Evolutionary conservation across 108 stramenopile species (phyloP).

Genomic region (Discostella pseudostelligera): DNA sequence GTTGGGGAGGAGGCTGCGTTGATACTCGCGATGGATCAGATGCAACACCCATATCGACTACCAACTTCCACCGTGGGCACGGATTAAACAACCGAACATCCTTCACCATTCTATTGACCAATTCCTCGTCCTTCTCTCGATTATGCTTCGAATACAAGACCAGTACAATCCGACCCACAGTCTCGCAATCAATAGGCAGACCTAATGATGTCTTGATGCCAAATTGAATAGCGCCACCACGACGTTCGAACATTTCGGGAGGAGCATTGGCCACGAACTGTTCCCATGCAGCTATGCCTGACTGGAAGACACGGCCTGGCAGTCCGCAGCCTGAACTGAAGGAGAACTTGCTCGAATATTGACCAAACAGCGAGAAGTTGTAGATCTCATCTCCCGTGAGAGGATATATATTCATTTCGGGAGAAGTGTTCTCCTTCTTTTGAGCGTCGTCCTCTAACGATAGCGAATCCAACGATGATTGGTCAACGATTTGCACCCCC

Average conservation of each 20-base stretch:
- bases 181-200: conserved; percentile 79
- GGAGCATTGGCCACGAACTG: conserved; percentile 74
- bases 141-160: conserved; percentile 76
- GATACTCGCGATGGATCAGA: neutral
- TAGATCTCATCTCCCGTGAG: conserved; percentile 61
- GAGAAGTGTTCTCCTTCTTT: conserved; percentile 5
- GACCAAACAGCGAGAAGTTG: conserved; percentile 73
- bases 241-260: conserved; percentile 71
- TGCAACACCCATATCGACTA: conserved; percentile 62
- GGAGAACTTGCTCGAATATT: conserved; percentile 87
- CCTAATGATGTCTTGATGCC: conserved; percentile 86
- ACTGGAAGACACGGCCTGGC: conserved; percentile 74
- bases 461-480: conserved; percentile 16
- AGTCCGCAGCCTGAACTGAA: conserved; percentile 84
- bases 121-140: conserved; percentile 62
- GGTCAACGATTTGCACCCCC: conserved; percentile 49
- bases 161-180: conserved; percentile 82
- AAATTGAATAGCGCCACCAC: conserved; percentile 84
- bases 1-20: neutral
- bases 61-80: conserved; percentile 85
- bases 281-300: conserved; percentile 73
- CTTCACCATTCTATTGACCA: conserved; percentile 64
- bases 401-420: conserved; percentile 1
- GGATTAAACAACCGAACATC: conserved; percentile 82
- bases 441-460: neutral